Conservation (phyloP, 2,329 filamentous ascomycete species). For the Apiospora phragmitis region DNA sequence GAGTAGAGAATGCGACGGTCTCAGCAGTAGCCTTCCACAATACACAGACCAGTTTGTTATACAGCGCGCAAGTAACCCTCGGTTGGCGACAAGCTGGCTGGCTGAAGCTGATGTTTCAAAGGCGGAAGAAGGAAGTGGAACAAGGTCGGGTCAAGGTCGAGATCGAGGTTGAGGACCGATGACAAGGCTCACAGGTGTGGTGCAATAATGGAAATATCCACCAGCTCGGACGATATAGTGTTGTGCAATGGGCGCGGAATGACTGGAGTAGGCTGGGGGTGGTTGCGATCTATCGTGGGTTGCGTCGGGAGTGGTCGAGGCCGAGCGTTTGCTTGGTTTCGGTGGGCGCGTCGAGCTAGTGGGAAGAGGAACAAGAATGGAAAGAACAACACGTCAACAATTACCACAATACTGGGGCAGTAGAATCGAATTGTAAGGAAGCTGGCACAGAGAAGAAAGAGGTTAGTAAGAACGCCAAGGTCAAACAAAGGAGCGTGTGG, state of each 20-base stretch:
- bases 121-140: neutral
- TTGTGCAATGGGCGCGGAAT: neutral
- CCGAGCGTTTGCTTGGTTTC: neutral
- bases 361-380: neutral
- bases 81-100: neutral
- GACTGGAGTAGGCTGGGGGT: neutral
- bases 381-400: neutral
- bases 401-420: neutral
- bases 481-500: too few relatives aligned
- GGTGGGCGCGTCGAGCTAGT: neutral
- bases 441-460: too few relatives aligned
- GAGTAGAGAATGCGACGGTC: neutral
- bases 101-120: neutral
- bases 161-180: neutral
- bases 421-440: neutral
- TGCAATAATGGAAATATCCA: neutral
- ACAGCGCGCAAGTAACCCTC: neutral
- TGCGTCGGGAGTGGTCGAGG: neutral
- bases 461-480: too few relatives aligned
- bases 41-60: neutral
- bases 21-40: neutral
- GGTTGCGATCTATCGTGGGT: neutral
- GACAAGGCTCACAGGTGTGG: neutral
- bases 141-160: neutral
- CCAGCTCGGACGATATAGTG: neutral